Conservation (phyloP, 2,329 filamentous ascomycete species). For the Byssochlamys sp. region DNA sequence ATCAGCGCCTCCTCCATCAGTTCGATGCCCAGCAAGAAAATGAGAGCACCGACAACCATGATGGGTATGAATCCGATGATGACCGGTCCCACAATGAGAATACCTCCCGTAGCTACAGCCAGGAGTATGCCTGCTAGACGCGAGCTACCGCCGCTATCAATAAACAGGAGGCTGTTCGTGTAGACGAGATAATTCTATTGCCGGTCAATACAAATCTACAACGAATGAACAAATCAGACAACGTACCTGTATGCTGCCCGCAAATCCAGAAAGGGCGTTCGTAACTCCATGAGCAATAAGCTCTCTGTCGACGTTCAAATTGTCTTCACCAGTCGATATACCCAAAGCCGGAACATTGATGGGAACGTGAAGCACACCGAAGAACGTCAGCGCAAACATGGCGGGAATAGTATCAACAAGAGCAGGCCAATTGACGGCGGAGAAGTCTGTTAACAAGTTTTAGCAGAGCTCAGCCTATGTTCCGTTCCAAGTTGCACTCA, state of each 20-base stretch:
- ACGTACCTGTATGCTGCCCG: slow-evolving; percentile 67
- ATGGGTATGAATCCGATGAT: slow-evolving; percentile 91
- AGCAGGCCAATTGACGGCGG: slow-evolving; percentile 71
- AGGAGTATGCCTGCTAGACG: slow-evolving; percentile 78
- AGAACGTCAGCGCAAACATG: slow-evolving; percentile 95
- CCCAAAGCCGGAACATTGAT: slow-evolving; percentile 95
- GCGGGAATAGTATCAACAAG: slow-evolving; percentile 77
- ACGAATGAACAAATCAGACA: not conserved
- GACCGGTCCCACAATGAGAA: slow-evolving; percentile 75
- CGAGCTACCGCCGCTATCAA: slow-evolving; percentile 79
- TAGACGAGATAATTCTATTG: slow-evolving; percentile 92
- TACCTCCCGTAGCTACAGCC: slow-evolving; percentile 65
- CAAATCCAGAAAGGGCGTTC: slow-evolving; percentile 76
- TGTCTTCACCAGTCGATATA: slow-evolving; percentile 81
- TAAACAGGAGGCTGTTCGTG: slow-evolving; percentile 94
- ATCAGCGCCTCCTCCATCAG: slow-evolving; percentile 80
- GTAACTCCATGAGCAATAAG: slow-evolving; percentile 86
- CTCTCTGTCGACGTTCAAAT: slow-evolving; percentile 82
- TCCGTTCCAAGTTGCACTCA: slow-evolving; percentile 37
- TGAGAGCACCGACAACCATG: slow-evolving; percentile 90
- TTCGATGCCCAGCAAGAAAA: slow-evolving; percentile 90
- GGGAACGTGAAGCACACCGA: slow-evolving; percentile 89
- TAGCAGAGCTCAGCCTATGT: not conserved
- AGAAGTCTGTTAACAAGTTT: slow-evolving; percentile 52
- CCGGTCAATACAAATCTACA: not conserved